Evolutionary conservation across 768 basidiomycete species (phyloP).

Genomic region (Gymnopilus junonius): DNA sequence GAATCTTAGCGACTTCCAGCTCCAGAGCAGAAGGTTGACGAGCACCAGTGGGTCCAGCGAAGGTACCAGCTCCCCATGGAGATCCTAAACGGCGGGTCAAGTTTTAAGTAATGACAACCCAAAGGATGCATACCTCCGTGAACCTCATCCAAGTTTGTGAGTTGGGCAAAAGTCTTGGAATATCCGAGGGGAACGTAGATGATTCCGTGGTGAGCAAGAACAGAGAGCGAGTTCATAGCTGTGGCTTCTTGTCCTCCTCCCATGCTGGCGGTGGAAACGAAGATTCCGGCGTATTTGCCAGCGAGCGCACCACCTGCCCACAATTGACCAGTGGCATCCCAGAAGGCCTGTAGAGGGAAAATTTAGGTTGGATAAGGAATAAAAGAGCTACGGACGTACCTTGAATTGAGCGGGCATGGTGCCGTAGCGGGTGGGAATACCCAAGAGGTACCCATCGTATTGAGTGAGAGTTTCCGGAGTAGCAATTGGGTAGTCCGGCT

Average conservation of each 20-base stretch:
- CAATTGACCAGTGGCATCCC: conserved; percentile 73
- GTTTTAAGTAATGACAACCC: not conserved
- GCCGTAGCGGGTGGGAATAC: conserved; percentile 82
- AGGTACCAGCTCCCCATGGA: conserved; percentile 82
- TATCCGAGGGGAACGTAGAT: conserved; percentile 45
- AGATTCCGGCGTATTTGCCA: conserved; percentile 73
- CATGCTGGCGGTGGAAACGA: conserved; percentile 66
- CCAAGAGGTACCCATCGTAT: conserved; percentile 78
- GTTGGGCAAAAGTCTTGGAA: conserved; percentile 27
- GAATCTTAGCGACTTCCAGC: conserved; percentile 57
- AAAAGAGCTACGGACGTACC: conserved; percentile 35
- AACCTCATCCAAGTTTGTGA: conserved; percentile 51
- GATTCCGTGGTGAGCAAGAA: conserved; percentile 67
- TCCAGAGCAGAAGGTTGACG: conserved; percentile 66
- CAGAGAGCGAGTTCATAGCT: conserved; percentile 47
- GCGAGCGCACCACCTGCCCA: conserved; percentile 60
- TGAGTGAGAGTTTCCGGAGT: conserved; percentile 51
- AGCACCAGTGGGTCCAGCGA: conserved; percentile 55
- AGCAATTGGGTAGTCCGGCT: conserved; percentile 74
- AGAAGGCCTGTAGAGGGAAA: conserved; percentile 57
- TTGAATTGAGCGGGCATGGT: conserved; percentile 83
- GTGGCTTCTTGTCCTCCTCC: conserved; percentile 77
- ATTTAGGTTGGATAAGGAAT: not conserved
- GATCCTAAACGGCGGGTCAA: conserved; percentile 49
- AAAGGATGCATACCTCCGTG: conserved; percentile 56